Base-by-base conservation (phyloP, 805 yeast genomes). In the Candida patagonica region DNA sequence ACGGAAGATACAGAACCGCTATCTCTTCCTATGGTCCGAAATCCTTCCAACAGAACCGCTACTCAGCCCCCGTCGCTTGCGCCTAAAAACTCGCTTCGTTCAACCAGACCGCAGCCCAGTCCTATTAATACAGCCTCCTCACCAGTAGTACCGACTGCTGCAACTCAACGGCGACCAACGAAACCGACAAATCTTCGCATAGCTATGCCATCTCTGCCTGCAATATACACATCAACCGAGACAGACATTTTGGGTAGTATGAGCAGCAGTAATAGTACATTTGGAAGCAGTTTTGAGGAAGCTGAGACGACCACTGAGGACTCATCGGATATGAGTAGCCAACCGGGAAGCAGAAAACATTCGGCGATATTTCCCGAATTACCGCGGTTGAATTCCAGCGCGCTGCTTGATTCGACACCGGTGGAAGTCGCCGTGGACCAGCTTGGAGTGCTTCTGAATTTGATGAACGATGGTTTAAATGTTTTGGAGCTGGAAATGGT, bases 401-500 rank as follows among this genome's bases (percentile, higher is more conserved):
- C 62, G 37, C 46, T 66, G 45, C 46, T 62, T 35, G 69, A 66
- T 44, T 50, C 58, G 26, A 57, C 67, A 6, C 62, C 67, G 2
- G 50, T 54, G 32, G 50, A 50, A 5, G 52, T 50, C 10, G 53
- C 63, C 6, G 46, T 55, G 15, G 49, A 48, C 10, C 65, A 64
- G 37, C 48, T 66, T 29, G 53, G 50, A 19, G 43, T 43, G 24
- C 48, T 66, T 30, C 47, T 65, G 16, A 48, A 41, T 10, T 50
- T 57, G 6, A 57, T 59, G 41, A 53, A 54, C 25, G 42, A 23
- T 9, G 56, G 53, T 8, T 39, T 53, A 8, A 40, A 41, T 25
- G 37, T 32, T 7, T 37, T 52, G 29, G 54, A 48, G 25, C 40
- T 39, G 15, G 45, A 42, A 2, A 25, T 46, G 26, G 13, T 29